Base-by-base conservation (phyloP, 441 rosid genomes). In the Croton setiger region DNA sequence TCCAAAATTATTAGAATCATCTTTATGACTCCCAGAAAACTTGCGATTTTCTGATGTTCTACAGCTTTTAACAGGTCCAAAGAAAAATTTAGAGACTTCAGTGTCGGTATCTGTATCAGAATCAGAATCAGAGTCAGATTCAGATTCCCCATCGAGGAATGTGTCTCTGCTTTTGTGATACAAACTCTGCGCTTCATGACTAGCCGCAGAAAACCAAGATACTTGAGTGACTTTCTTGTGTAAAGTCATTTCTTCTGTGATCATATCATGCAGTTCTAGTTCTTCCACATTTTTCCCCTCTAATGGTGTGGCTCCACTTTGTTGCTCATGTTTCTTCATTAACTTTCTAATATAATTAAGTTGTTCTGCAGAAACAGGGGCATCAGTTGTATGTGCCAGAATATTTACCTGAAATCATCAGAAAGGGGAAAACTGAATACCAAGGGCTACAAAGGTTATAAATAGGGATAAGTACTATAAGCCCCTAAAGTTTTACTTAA, bases 381-480 rank as follows among this genome's bases (percentile, higher is more conserved):
- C 80, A 77, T 91, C 96, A 74, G 93, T 84, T 54, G 97, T 76
- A 84, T 85, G 86, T 63, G 86, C 86, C 90, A 96, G 83, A 75
- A 93, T 82, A 81, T 93, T 92, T 74, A 93, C 99, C 99, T 96
- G 88, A 77, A 77, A 76, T 55, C 52, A 76, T 55, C 48, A 73
- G 63, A 83, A 75, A 66, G 49, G 72, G 45, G 74, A 39, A 56
- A 60, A 69, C n/a, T 45, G 51, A 71, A 70, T 52, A 11, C 0
- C 14, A 17, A 4, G 45, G 27, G 45, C 48, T 6, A 21, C 36
- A 13, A 27, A 15, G 18, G 7, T 18, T 48, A 31, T 49, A 27
- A 0, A 27, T 27, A 27, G 31, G 31, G 31, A 27, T 27, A 27
- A 27, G 31, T 27, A 27, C 31, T 27, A 27, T 27, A 27, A 27